Evolutionary conservation across 2,329 filamentous ascomycete genomes (phyloP).

Genomic region (Clathrospora elynae): DNA sequence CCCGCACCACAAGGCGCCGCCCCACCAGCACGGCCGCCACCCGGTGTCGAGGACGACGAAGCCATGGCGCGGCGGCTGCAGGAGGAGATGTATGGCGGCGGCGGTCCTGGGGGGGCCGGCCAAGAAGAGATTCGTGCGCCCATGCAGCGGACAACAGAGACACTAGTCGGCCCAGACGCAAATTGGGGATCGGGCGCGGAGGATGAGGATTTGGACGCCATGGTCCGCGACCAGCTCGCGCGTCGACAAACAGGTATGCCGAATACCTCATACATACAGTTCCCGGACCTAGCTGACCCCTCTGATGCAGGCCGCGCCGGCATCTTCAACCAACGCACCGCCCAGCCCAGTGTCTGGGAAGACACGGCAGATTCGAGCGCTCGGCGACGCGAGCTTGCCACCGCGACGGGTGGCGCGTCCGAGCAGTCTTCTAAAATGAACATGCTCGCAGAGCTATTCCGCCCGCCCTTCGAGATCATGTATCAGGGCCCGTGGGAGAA

Average conservation of each 20-base stretch:
- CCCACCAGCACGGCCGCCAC: constrained; percentile 27
- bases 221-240: constrained; percentile 68
- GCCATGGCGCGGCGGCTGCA: constrained; percentile 91
- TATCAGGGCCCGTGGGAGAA: constrained; percentile 78
- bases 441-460: constrained; percentile 86
- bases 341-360: constrained; percentile 63
- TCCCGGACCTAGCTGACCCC: constrained; percentile 34
- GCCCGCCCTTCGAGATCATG: constrained; percentile 91
- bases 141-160: constrained; percentile 89
- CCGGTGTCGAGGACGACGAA: constrained; percentile 79
- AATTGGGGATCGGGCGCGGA: constrained; percentile 55
- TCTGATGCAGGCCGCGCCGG: constrained; percentile 53
- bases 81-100: constrained; percentile 80
- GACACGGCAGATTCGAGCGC: constrained; percentile 55
- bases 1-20: constrained; percentile 40
- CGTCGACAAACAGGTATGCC: constrained; percentile 50
- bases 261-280: constrained; percentile 20
- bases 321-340: constrained; percentile 71
- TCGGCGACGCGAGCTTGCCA: constrained; percentile 60
- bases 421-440: constrained; percentile 71
- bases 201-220: constrained; percentile 63
- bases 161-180: constrained; percentile 75
- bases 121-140: constrained; percentile 78
- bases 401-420: constrained; percentile 68
- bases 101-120: constrained; percentile 48